phyloP scores from a whole-genome alignment of 148 eudicot genomes.

The Rhododendron ovatum region DNA sequence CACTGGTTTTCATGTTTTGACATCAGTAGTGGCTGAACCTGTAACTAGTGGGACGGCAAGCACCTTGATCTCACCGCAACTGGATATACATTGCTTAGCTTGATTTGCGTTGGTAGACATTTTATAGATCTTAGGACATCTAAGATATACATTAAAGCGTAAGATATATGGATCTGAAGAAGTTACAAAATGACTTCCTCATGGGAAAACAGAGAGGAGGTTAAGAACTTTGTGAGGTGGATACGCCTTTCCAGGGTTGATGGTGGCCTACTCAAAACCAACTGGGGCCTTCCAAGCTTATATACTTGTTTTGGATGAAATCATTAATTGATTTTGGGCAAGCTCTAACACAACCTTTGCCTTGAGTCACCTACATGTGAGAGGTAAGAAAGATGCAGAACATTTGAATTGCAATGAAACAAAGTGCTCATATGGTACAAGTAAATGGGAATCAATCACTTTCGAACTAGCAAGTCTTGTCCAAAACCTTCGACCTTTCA shows the following conservation, averaged over 20 bases:
- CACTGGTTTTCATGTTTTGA: not conserved
- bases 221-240: not conserved
- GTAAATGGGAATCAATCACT: not conserved
- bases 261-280: not conserved
- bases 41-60: not conserved
- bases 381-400: not conserved
- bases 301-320: not conserved
- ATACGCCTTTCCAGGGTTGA: not conserved
- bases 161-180: not conserved
- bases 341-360: not conserved
- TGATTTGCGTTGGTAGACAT: not conserved
- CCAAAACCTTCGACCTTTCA: not conserved
- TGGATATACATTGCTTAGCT: not conserved
- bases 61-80: not conserved
- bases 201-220: not conserved
- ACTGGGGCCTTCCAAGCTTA: not conserved
- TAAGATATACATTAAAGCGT: not conserved
- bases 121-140: not conserved
- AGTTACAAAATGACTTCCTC: not conserved
- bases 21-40: not conserved
- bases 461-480: not conserved
- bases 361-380: not conserved
- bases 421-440: not conserved
- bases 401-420: not conserved
- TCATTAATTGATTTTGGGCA: not conserved